Conservation (phyloP, 2,329 filamentous ascomycete genomes). For the Xylaria sp. region DNA sequence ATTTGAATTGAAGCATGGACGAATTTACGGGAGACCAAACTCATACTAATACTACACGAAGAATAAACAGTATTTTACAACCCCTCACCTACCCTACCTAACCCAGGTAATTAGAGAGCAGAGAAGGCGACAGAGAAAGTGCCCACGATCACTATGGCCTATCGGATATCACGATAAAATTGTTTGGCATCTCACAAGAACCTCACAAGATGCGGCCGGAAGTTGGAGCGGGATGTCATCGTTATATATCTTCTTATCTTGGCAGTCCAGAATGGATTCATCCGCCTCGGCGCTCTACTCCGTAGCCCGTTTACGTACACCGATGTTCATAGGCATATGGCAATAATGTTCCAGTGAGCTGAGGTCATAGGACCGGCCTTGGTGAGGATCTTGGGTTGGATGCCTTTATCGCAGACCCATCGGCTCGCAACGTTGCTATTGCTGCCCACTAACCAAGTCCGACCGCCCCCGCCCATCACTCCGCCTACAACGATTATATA, state of each 20-base stretch:
- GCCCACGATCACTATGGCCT: not conserved
- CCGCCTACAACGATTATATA: not conserved
- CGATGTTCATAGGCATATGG: not conserved
- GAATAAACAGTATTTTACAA: not conserved
- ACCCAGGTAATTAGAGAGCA: not conserved
- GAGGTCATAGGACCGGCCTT: not conserved
- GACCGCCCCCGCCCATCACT: not conserved
- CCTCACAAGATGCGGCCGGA: constrained; percentile 2
- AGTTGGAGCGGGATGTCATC: constrained; percentile 40
- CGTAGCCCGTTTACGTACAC: constrained; percentile 11
- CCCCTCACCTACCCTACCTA: not conserved
- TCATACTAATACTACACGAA: not conserved
- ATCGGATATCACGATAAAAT: not conserved
- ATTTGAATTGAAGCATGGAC: not conserved
- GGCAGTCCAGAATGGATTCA: constrained; percentile 45
- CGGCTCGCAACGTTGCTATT: not conserved
- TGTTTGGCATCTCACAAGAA: not conserved
- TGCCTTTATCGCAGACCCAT: not conserved
- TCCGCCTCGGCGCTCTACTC: constrained; percentile 33
- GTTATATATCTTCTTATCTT: constrained; percentile 39
- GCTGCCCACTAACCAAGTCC: not conserved
- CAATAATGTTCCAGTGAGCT: not conserved
- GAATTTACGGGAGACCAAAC: not conserved
- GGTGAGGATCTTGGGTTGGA: not conserved
- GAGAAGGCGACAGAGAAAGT: not conserved